These are phyloP conservation scores for Dioszegia crocea DNA, from an alignment of 768 basidiomycete species.

Conservation along the genomic window DNA sequence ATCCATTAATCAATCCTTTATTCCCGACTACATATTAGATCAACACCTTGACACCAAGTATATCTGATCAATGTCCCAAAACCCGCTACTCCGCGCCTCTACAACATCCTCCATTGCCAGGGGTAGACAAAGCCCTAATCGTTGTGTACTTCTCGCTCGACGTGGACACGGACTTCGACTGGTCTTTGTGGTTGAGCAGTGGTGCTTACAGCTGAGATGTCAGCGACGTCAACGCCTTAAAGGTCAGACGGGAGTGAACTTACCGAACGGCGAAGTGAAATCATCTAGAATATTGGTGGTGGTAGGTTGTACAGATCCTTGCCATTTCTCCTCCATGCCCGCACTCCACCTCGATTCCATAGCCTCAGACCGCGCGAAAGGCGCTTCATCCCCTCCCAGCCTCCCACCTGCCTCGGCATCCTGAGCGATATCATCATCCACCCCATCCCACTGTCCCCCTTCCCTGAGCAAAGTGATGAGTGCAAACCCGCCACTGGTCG, in stretches of 20 bases:
- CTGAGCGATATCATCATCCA: conserved; percentile 13
- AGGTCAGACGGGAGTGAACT: neutral
- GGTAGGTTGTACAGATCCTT: neutral
- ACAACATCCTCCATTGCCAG: too few species aligned
- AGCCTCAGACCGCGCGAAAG: neutral
- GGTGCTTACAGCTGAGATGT: neutral
- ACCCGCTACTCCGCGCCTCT: too few species aligned
- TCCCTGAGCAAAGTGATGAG: conserved; percentile 36
- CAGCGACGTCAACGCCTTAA: neutral
- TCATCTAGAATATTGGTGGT: conserved; percentile 13
- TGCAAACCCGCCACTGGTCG: neutral
- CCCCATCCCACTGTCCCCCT: conserved; percentile 32
- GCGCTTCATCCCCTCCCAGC: neutral
- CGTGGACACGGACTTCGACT: neutral
- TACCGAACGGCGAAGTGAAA: conserved; percentile 27
- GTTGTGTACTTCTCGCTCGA: neutral
- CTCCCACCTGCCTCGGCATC: neutral
- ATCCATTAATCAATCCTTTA: too few species aligned
- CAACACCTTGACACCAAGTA: too few species aligned
- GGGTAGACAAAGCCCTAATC: too few species aligned
- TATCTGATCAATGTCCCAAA: too few species aligned
- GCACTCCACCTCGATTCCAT: neutral
- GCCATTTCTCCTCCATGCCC: conserved; percentile 8
- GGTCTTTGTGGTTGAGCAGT: neutral
- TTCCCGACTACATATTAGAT: too few species aligned